Percentiles rank a stretch among this genome's conserved stretches.
phyloP scores from a whole-genome alignment of 139 green algal species.

The Tetraselmis striata region DNA sequence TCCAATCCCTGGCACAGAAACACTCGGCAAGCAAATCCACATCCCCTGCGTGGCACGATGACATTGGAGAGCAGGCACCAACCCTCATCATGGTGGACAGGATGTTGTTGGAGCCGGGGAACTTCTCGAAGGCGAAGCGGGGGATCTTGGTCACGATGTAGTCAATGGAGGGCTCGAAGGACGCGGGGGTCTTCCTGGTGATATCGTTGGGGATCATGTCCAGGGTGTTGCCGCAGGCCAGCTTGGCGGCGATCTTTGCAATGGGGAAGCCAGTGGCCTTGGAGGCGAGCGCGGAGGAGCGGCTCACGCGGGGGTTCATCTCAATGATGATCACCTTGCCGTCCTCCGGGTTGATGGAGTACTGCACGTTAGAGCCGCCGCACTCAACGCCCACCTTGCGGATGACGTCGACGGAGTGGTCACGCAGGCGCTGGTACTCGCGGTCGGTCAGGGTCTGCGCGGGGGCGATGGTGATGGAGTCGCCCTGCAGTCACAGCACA shows the following conservation, averaged over 20 bases:
- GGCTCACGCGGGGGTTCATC: slow-evolving; percentile 97
- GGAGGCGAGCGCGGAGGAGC: slow-evolving; percentile 95
- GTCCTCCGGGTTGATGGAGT: slow-evolving; percentile 84
- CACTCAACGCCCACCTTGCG: slow-evolving; percentile 99
- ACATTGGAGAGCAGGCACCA: too few relatives aligned
- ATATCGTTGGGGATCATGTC: slow-evolving; percentile 99
- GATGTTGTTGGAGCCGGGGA: slow-evolving; percentile 79
- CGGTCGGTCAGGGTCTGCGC: slow-evolving; percentile 88
- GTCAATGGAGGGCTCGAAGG: slow-evolving; percentile 99
- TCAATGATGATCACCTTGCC: slow-evolving; percentile 97
- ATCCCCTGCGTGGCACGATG: too few relatives aligned
- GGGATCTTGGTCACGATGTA: slow-evolving; percentile 98
- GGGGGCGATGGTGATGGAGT: slow-evolving; percentile 66
- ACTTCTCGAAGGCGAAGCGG: slow-evolving; percentile 98
- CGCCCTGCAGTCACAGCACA: slow-evolving; percentile 16
- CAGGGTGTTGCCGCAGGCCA: slow-evolving; percentile 92
- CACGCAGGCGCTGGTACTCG: slow-evolving; percentile 95
- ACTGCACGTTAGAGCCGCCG: slow-evolving; percentile 93
- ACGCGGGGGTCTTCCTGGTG: slow-evolving; percentile 94
- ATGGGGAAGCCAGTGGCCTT: slow-evolving; percentile 99
- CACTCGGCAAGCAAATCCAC: too few relatives aligned
- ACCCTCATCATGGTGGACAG: slow-evolving; percentile 81
- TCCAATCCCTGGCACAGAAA: too few relatives aligned
- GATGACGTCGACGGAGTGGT: slow-evolving; percentile 82
- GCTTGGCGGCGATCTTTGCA: slow-evolving; percentile 98